A percentile compares a stretch with the other conserved stretches of the same genome.
These are phyloP conservation scores for Macrocybe gigantea DNA, from an alignment of 768 basidiomycete genomes.

Conservation along the genomic window DNA sequence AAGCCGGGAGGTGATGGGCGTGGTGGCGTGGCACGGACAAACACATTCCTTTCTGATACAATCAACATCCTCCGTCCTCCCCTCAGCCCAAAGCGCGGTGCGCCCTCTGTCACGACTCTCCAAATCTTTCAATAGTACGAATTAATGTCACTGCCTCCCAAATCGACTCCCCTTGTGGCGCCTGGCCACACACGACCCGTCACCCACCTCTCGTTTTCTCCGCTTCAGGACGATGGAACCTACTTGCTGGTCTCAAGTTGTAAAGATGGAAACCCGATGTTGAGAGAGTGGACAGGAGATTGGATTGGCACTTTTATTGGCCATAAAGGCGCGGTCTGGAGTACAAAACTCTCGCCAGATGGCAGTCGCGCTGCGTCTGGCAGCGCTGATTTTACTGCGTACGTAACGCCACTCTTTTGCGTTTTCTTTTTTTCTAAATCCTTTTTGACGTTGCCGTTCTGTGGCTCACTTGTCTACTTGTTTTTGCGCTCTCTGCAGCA, in stretches of 20 bases:
- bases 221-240: constrained; percentile 75
- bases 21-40: too few relatives aligned
- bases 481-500: constrained; percentile 39
- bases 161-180: constrained; percentile 75
- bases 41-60: not conserved
- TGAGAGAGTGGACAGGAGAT: constrained; percentile 96
- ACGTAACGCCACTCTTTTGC: constrained; percentile 22
- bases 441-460: too few relatives aligned
- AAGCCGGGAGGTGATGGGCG: too few relatives aligned
- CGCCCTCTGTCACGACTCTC: constrained; percentile 43
- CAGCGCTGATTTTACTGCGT: constrained; percentile 98
- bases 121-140: constrained; percentile 14
- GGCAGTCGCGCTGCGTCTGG: constrained; percentile 84
- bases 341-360: constrained; percentile 85
- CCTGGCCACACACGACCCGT: constrained; percentile 86
- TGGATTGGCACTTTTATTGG: constrained; percentile 95
- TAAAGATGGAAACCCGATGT: constrained; percentile 98
- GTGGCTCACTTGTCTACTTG: too few relatives aligned
- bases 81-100: constrained; percentile 39
- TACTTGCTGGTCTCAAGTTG: constrained; percentile 94
- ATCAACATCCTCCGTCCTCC: constrained; percentile 9
- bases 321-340: constrained; percentile 96
- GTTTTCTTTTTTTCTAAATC: constrained; percentile 2
- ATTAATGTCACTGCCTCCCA: constrained; percentile 58
- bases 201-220: constrained; percentile 90